Percentiles rank a stretch among this genome's conserved stretches.
Evolutionary conservation across 2,329 filamentous ascomycete genomes (phyloP).

Genomic region (Cercospora zeae-maydis): DNA sequence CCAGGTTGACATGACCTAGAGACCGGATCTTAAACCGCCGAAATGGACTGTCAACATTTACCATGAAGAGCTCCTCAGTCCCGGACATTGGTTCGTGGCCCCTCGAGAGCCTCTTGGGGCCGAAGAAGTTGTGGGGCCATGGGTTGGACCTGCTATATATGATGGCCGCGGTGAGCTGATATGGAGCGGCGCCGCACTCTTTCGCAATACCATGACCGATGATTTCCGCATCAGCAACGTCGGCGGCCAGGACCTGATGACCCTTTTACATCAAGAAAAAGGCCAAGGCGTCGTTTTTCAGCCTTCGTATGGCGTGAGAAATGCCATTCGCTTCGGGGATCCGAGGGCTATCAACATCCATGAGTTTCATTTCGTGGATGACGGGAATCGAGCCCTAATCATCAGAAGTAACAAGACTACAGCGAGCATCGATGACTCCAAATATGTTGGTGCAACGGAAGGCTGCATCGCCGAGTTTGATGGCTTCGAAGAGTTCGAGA

Average conservation of each 20-base stretch:
- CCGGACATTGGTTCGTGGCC: constrained; percentile 17
- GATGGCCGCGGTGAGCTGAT: constrained; percentile 13
- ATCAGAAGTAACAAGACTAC: constrained; percentile 8
- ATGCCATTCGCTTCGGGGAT: not conserved
- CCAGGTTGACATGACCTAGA: not conserved
- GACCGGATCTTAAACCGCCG: constrained; percentile 12
- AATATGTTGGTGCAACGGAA: not conserved
- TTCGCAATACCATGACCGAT: constrained; percentile 13
- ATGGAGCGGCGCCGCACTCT: constrained; percentile 13
- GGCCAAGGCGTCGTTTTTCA: constrained; percentile 9
- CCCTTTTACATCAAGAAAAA: constrained; percentile 6
- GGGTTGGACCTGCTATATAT: constrained; percentile 18
- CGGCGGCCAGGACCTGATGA: constrained; percentile 10
- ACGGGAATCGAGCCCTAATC: constrained; percentile 13
- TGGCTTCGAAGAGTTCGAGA: constrained; percentile 18
- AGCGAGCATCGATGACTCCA: constrained; percentile 4
- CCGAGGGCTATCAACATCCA: constrained; percentile 12
- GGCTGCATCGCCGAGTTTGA: constrained; percentile 16
- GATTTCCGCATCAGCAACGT: constrained; percentile 21
- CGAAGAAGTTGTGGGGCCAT: constrained; percentile 7
- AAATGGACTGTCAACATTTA: constrained; percentile 15
- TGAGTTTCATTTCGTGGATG: constrained; percentile 17
- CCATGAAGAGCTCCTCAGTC: constrained; percentile 6
- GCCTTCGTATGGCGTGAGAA: constrained; percentile 4
- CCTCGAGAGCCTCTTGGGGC: constrained; percentile 11